These are phyloP conservation scores for Lactuca saligna DNA, from an alignment of 129 eudicot genomes.

Conservation along the genomic window DNA sequence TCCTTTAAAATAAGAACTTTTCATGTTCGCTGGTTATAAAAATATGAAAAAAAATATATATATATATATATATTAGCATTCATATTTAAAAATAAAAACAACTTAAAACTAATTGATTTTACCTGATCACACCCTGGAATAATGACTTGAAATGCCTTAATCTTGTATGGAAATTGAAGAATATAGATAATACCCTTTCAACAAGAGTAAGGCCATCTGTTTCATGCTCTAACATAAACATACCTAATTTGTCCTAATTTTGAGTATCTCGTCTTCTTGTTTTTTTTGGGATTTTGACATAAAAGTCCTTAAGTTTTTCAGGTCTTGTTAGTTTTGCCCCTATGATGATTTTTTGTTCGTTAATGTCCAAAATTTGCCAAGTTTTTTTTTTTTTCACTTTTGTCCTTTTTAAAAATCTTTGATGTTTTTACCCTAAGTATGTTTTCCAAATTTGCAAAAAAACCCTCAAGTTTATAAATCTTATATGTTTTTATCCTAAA, in stretches of 20 bases:
- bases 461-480: too few species aligned
- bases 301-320: too few species aligned
- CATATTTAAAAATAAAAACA: background rate
- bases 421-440: too few species aligned
- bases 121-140: slow-evolving; percentile 98
- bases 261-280: background rate
- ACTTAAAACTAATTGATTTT: background rate
- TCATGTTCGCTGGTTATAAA: slow-evolving; percentile 55
- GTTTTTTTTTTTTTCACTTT: too few species aligned
- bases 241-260: slow-evolving; percentile 46
- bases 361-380: too few species aligned
- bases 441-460: too few species aligned
- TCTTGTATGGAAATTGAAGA: slow-evolving; percentile 44
- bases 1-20: slow-evolving; percentile 89
- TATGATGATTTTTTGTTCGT: too few species aligned
- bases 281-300: too few species aligned
- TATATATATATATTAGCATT: too few species aligned
- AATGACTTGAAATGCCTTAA: slow-evolving; percentile 61
- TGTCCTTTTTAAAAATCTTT: too few species aligned
- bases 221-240: slow-evolving; percentile 85
- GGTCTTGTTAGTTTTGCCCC: too few species aligned
- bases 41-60: background rate
- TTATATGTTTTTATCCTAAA: too few species aligned
- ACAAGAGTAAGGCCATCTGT: slow-evolving; percentile 90
- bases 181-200: slow-evolving; percentile 53